phyloP scores from a whole-genome alignment of 2,329 filamentous ascomycete species.

The Lachnellula willkommii region DNA sequence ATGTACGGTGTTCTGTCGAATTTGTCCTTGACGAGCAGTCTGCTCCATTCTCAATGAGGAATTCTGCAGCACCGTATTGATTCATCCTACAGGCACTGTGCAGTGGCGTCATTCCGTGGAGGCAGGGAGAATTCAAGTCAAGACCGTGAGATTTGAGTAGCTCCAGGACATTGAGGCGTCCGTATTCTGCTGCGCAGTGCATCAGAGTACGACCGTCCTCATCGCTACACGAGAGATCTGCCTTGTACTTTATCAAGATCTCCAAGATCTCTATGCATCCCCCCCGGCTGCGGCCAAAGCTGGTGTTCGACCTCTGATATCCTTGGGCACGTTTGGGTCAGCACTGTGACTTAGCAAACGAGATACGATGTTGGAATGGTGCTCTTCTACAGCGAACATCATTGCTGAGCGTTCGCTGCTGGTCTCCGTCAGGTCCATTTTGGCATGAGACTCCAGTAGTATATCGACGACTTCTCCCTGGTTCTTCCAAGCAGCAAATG shows the following conservation, averaged over 20 bases:
- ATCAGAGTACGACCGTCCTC: constrained; percentile 10
- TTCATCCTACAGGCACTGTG: constrained; percentile 11
- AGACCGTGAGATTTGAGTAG: neutral
- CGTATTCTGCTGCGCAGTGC: constrained; percentile 11
- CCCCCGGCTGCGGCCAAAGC: constrained; percentile 5
- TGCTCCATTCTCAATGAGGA: constrained; percentile 9
- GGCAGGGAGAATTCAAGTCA: constrained; percentile 3
- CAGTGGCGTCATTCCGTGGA: constrained; percentile 15
- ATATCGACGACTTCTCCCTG: constrained; percentile 4
- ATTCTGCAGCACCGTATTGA: neutral
- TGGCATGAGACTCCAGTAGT: constrained; percentile 3
- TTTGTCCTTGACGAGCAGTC: constrained; percentile 4
- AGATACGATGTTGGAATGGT: constrained; percentile 4
- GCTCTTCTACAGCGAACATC: constrained; percentile 4
- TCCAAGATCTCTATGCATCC: constrained; percentile 3
- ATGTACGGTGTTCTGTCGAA: constrained; percentile 8
- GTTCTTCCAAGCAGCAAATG: constrained; percentile 3
- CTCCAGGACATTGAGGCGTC: constrained; percentile 1
- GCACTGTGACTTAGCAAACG: constrained; percentile 6
- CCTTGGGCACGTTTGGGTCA: constrained; percentile 3
- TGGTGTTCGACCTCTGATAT: constrained; percentile 5
- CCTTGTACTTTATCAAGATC: neutral
- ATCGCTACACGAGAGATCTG: constrained; percentile 8
- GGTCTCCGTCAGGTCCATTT: constrained; percentile 5
- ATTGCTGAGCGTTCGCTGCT: constrained; percentile 8